Base-by-base conservation (phyloP, 331 rosid genomes). In the Ulmus americana region DNA sequence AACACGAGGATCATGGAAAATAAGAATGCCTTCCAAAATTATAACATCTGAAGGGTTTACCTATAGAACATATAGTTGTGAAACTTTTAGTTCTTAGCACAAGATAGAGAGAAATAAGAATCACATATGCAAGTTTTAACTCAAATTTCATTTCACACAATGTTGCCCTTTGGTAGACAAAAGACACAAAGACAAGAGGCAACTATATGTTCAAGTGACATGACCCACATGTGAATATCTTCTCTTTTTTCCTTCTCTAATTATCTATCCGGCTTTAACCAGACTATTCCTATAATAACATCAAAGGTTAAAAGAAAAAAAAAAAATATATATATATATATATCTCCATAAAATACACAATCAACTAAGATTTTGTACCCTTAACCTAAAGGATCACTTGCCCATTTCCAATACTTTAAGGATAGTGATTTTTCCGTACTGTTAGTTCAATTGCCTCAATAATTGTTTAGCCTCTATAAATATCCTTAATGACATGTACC, bases 41-140 rank as follows among this genome's bases (percentile, higher is more conserved):
- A 94, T 87, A 59, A 94, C 99, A 78, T 90, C 95, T 20, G 99
- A 81, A 64, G 97, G 97, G 74, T 90, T 94, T 70, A 94, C 90
- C 98, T 92, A 82, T 70, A 43, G 56, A 78, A 68, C 54, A 69
- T 41, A 67, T 73, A 64, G 54, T 51, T 65, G 44, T 40, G 52
- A 50, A 68, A 8, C 35, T 28, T 28, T 63, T 50, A 13, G 48
- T 48, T 10, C 41, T 28, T 10, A 59, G 45, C 14, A n/a, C 52
- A n/a, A 39, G 47, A 35, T 3, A 44, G 14, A 52, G 57, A 61
- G 2, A 13, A 53, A 45, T n/a, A 22, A 55, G 20, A 64, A 47
- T 6, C 55, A 70, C 14, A 63, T 12, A 41, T 43, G 14, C 47
- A 16, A 4, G 52, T 42, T 39, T 1, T 71, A 59, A 58, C 6